Evolutionary conservation across 2,329 filamentous ascomycete genomes (phyloP), one percentile per base, ranked within the genome.

Genomic region (Penicillium sclerotigenum): DNA sequence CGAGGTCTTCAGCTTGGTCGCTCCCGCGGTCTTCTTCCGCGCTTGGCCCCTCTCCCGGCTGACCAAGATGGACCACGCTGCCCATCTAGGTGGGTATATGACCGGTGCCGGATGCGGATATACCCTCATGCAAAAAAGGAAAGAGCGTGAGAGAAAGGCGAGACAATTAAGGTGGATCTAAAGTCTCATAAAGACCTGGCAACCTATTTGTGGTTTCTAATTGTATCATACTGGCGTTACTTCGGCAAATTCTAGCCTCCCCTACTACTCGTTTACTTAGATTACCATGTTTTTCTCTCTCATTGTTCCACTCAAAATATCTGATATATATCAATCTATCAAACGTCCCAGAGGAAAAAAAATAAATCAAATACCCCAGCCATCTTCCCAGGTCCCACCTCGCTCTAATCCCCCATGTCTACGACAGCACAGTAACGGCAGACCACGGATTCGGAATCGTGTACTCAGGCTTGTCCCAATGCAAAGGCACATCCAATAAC

Each of bases 51-150:
- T 65, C 24, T 68, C 68, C 41, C 66, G 69, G 26, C 61, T 71
- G 13, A 65, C 63, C 22, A 69, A 67, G 14, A 68, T 77, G 56
- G 75, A 78, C 55, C 67, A 77, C 50, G 72, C 69, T 52, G 73
- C 75, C 14, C 77, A 79, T 64, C 62, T 78, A 33, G 74, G 74
- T 26, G 77, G 77, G 0, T 75, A 75, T 57, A 59, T 73, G 5
- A 63, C 69, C 6, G 77, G 77, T 40, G 64, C 68, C 2, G 59
- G 59, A 4, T 65, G 61, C 49, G 62, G 62, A 14, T 65, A 62
- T 53, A 38, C 65, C 26, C 36, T 63, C 16, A 38, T 49, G 9
- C 61, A 61, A 42, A 58, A 61, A 33, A 62, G 22, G 52, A 57
- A 43, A 18, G 60, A 62, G 45, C 55, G 57, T 22, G 47, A 59